phyloP scores from a whole-genome alignment of 805 yeast genomes.

The Tetrapisispora phaffii region DNA sequence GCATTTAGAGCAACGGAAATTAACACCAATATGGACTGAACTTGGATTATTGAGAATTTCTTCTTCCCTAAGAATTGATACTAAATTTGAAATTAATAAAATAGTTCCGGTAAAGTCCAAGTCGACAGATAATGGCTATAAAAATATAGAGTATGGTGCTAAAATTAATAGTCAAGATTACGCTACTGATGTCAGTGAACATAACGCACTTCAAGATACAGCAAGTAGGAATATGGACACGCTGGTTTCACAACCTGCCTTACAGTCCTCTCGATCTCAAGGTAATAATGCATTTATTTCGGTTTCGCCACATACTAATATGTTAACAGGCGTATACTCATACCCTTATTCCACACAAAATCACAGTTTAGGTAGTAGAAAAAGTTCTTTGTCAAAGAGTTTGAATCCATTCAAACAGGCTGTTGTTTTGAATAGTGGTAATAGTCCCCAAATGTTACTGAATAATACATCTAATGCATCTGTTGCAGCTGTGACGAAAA shows the following conservation, averaged over 20 bases:
- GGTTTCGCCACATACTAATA: slow-evolving; percentile 18
- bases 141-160: neutral
- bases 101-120: too few species aligned
- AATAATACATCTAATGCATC: slow-evolving; percentile 39
- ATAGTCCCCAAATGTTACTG: slow-evolving; percentile 26
- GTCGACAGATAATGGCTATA: slow-evolving; percentile 1
- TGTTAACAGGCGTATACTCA: slow-evolving; percentile 5
- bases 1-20: slow-evolving; percentile 51
- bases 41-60: slow-evolving; percentile 65
- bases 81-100: slow-evolving; percentile 50
- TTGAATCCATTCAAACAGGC: slow-evolving; percentile 30
- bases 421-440: slow-evolving; percentile 29
- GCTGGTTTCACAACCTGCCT: neutral
- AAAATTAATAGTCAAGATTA: neutral
- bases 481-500: slow-evolving; percentile 26
- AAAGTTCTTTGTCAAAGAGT: slow-evolving; percentile 12
- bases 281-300: slow-evolving; percentile 13
- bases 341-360: slow-evolving; percentile 13
- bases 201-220: neutral
- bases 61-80: slow-evolving; percentile 68
- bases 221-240: neutral
- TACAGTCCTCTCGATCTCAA: neutral
- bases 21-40: slow-evolving; percentile 66
- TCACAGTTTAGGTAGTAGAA: neutral
- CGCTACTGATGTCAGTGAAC: neutral